These are phyloP conservation scores for Phlyctochytrium bullatum DNA, from an alignment of 192 early-diverging fungal genomes.

Conservation along the genomic window DNA sequence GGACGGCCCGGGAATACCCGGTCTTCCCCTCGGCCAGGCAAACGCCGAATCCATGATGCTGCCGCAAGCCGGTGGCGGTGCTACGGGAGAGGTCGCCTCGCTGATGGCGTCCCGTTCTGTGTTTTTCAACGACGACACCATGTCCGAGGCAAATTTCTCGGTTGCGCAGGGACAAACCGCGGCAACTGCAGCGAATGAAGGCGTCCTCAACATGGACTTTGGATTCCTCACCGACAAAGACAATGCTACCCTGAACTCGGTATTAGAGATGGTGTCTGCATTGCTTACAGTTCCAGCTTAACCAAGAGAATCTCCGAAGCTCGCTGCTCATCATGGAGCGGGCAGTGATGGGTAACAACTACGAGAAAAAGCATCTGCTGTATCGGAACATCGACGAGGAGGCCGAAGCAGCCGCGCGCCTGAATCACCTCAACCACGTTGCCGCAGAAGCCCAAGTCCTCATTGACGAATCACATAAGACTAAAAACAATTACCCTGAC, in stretches of 20 bases:
- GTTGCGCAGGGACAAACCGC: conserved; percentile 11
- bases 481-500: too few species aligned
- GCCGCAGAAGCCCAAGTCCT: background rate
- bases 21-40: background rate
- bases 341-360: conserved; percentile 57
- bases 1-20: too few species aligned
- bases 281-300: conserved; percentile 19
- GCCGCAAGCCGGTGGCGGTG: background rate
- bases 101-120: conserved; percentile 25
- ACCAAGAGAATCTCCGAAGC: conserved; percentile 39
- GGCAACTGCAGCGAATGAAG: background rate
- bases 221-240: background rate
- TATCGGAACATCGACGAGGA: conserved; percentile 49
- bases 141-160: conserved; percentile 27
- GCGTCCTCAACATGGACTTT: background rate
- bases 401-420: conserved; percentile 8
- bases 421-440: background rate
- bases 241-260: background rate
- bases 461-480: background rate
- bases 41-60: conserved; percentile 5
- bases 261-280: background rate
- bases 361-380: conserved; percentile 43
- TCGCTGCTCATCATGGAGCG: conserved; percentile 51
- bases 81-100: too few species aligned
- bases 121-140: conserved; percentile 26